Percentiles rank a stretch among this genome's conserved stretches.
phyloP scores from a whole-genome alignment of 163 green algal genomes.

The Scenedesmus sp. region DNA sequence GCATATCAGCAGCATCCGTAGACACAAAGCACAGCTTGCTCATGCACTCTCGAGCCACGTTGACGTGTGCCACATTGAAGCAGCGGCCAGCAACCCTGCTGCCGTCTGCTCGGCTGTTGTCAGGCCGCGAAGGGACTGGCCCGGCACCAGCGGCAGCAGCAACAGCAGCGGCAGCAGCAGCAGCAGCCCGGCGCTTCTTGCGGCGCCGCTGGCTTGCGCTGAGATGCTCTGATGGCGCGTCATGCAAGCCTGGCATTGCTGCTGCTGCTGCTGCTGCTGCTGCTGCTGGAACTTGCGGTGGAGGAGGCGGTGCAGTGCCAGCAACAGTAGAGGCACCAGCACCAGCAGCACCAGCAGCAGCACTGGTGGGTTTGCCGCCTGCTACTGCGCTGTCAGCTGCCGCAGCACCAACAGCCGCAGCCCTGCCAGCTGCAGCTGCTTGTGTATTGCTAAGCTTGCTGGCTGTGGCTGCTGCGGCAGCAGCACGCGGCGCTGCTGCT shows the following conservation, averaged over 20 bases:
- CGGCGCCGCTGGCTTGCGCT: background rate
- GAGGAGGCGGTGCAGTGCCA: background rate
- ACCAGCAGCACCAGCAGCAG: background rate
- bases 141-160: background rate
- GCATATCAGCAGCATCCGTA: background rate
- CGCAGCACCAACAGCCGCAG: background rate
- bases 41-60: background rate
- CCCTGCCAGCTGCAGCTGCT: background rate
- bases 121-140: background rate
- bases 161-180: background rate
- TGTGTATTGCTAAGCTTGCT: background rate
- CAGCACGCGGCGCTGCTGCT: background rate
- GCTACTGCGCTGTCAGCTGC: too few species aligned
- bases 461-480: background rate
- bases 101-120: background rate
- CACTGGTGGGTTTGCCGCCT: background rate
- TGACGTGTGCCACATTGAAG: background rate
- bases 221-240: background rate
- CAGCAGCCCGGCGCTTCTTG: background rate
- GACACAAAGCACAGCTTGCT: background rate
- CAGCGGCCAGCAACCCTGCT: background rate
- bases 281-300: background rate
- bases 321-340: background rate
- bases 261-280: background rate
- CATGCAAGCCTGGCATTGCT: background rate